Conservation (phyloP, 768 basidiomycete genomes). For the Gymnopilus dilepis region DNA sequence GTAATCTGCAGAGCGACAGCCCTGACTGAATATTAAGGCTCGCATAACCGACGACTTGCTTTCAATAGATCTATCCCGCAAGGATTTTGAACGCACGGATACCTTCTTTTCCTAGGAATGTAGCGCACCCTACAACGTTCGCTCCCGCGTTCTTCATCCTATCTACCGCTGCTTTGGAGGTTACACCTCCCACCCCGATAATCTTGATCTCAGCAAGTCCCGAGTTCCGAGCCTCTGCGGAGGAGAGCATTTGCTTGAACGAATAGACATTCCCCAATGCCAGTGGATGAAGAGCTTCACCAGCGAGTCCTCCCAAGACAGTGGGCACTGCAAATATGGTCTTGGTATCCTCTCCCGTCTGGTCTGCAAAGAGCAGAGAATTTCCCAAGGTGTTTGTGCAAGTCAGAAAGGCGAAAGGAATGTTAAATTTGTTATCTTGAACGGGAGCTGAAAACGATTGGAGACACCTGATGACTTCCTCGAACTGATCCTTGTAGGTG, state of each 20-base stretch:
- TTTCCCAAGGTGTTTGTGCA: slow-evolving; percentile 85
- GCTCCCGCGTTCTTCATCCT: slow-evolving; percentile 84
- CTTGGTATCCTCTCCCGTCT: slow-evolving; percentile 35
- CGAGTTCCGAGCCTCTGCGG: slow-evolving; percentile 35
- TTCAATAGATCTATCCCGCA: slow-evolving; percentile 21
- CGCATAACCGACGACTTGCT: too few relatives aligned
- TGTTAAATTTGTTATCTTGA: slow-evolving; percentile 17
- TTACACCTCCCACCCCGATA: slow-evolving; percentile 87
- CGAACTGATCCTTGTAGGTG: slow-evolving; percentile 64
- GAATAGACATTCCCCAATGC: slow-evolving; percentile 79
- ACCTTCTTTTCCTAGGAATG: slow-evolving; percentile 58
- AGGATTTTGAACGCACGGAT: slow-evolving; percentile 55
- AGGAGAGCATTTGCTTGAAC: slow-evolving; percentile 57
- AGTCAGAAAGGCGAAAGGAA: slow-evolving; percentile 74
- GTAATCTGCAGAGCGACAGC: too few relatives aligned
- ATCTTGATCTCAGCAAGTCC: slow-evolving; percentile 57
- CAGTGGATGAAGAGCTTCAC: slow-evolving; percentile 75
- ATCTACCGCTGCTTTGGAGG: slow-evolving; percentile 56
- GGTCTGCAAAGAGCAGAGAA: slow-evolving; percentile 64
- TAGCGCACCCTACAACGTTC: slow-evolving; percentile 65
- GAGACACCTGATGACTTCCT: slow-evolving; percentile 53
- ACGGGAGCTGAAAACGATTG: slow-evolving; percentile 39
- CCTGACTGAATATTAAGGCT: too few relatives aligned
- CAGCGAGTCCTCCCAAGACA: slow-evolving; percentile 74
- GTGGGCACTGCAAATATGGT: slow-evolving; percentile 63